Base-by-base conservation (phyloP, 331 rosid species). In the Rhamnella rubrinervis region DNA sequence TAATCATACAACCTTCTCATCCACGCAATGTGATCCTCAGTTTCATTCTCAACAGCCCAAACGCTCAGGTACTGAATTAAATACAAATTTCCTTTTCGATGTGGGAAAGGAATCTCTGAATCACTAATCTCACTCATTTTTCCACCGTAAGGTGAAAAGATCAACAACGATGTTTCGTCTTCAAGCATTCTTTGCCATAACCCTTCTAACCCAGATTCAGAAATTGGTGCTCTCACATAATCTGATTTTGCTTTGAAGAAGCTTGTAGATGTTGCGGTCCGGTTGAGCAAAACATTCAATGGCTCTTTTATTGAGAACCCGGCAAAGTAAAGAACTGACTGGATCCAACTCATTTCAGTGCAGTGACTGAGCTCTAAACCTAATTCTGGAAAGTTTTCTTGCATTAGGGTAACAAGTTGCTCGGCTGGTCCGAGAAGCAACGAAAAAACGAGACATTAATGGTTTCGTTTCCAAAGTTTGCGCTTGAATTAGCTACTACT, bases 311-410 rank as follows among this genome's bases (percentile, higher is more conserved):
- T 56, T 4, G 81, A 23, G 39, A 70, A n/a, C 4, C 21, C 59
- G 53, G 76, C 72, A 26, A 70, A 77, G 66, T 44, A 58, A 2
- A 77, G 68, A 51, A 71, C 59, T 39, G 73, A 77, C 40, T 77
- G 62, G 39, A 77, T 70, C 81, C 81, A 77, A 8, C 64, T 77
- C 73, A 77, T 71, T 59, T 77, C 81, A 4, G 51, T 49, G 68
- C 67, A 77, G 3, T 77, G 12, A 6, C 6, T 9, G 16, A 20
- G 58, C 21, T 59, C 39, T 16, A 71, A 39, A 64, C 69, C 75
- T 58, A 77, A 52, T 20, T 71, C 77, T 4, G 72, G 63, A 19
- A 77, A 77, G 18, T 28, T 68, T 0, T 63, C 37, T 2, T 71
- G 21, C 68, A 77, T 77, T 19, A 65, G 1, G 0, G 64, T 61